These are phyloP conservation scores for Plasmodium reichenowi DNA, from an alignment of 169 alveolate genomes.

Conservation along the genomic window DNA sequence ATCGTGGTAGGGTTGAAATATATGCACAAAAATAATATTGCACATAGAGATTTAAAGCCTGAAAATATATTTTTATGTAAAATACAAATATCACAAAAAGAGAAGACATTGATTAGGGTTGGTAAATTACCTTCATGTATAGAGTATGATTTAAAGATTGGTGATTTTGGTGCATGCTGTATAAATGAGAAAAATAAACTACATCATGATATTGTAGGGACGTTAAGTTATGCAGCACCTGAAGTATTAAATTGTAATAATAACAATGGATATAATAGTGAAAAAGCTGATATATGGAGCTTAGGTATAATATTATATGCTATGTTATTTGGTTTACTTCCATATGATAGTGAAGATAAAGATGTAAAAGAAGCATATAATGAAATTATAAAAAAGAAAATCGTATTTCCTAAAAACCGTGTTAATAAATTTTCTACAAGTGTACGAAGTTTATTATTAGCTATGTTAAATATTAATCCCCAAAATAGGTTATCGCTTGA, in stretches of 20 bases:
- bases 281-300: slow-evolving; percentile 97
- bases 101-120: slow-evolving; percentile 43
- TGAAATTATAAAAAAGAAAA: slow-evolving; percentile 72
- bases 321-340: slow-evolving; percentile 96
- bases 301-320: slow-evolving; percentile 98
- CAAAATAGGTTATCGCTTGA: slow-evolving; percentile 77
- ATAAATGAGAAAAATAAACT: slow-evolving; percentile 57
- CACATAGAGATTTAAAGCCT: slow-evolving; percentile 94
- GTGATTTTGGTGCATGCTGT: slow-evolving; percentile 94
- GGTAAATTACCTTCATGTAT: slow-evolving; percentile 89
- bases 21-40: slow-evolving; percentile 86
- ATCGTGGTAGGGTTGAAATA: slow-evolving; percentile 85
- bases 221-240: slow-evolving; percentile 89
- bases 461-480: slow-evolving; percentile 81
- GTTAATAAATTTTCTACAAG: slow-evolving; percentile 46
- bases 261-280: slow-evolving; percentile 91
- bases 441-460: slow-evolving; percentile 63
- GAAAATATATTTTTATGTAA: slow-evolving; percentile 92
- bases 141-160: slow-evolving; percentile 92
- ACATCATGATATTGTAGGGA: slow-evolving; percentile 85
- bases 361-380: slow-evolving; percentile 79
- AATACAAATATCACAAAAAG: slow-evolving; percentile 67
- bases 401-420: slow-evolving; percentile 75
- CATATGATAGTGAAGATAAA: slow-evolving; percentile 93
- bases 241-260: slow-evolving; percentile 86